Evolutionary conservation across 352 stramenopile species (phyloP).

Genomic region (Globisporangium solare): DNA sequence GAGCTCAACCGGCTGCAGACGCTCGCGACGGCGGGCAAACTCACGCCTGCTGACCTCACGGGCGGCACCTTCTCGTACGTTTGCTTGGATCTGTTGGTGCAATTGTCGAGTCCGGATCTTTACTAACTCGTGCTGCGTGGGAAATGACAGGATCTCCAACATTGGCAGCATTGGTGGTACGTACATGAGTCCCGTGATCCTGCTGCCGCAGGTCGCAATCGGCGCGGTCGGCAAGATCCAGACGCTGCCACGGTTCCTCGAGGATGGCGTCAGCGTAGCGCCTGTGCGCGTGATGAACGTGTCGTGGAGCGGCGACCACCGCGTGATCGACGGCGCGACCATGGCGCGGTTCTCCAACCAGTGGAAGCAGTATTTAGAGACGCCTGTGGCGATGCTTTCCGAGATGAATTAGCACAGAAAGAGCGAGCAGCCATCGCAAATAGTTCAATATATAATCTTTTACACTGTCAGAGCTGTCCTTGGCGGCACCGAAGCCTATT

Average conservation of each 20-base stretch:
- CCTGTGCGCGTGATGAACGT: slow-evolving; percentile 93
- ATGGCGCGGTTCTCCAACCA: slow-evolving; percentile 97
- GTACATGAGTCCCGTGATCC: slow-evolving; percentile 96
- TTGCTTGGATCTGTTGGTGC: not conserved
- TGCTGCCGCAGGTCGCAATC: slow-evolving; percentile 96
- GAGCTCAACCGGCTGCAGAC: slow-evolving; percentile 88
- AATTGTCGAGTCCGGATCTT: not conserved
- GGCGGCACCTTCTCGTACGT: slow-evolving; percentile 89
- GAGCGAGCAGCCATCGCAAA: not conserved
- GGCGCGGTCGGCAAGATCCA: slow-evolving; percentile 96
- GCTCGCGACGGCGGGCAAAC: slow-evolving; percentile 73
- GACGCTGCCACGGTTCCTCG: slow-evolving; percentile 91
- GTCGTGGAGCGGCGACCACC: slow-evolving; percentile 97
- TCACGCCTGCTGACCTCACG: slow-evolving; percentile 82
- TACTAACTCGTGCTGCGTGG: not conserved
- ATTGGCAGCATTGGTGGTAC: slow-evolving; percentile 97
- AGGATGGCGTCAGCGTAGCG: slow-evolving; percentile 70
- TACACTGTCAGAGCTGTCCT: no score
- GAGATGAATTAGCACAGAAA: slow-evolving; percentile 71
- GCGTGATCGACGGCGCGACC: slow-evolving; percentile 97
- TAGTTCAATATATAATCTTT: no score
- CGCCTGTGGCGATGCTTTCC: slow-evolving; percentile 89
- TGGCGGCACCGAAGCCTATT: not conserved
- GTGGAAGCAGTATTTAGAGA: slow-evolving; percentile 96
- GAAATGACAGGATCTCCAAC: slow-evolving; percentile 67